Base-by-base conservation (phyloP, 2,329 filamentous ascomycete species). In the Cadophora malorum region DNA sequence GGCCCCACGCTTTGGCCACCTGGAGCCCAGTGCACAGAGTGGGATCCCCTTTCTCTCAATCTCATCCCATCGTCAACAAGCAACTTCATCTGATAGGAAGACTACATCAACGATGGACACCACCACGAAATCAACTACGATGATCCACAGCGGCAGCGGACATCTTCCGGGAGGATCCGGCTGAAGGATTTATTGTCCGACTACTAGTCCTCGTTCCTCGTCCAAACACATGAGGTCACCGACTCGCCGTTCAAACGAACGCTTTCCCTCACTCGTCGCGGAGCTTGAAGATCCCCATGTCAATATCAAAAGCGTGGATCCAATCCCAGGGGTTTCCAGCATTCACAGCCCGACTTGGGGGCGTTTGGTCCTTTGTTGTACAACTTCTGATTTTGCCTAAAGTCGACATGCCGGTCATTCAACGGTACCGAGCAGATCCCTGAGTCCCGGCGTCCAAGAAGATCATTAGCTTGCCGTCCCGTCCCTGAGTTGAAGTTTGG, bases 381-480 rank as follows among this genome's bases (percentile, higher is more conserved):
- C 21, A 59, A 7, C 12, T 25, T 12, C 0, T 9, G 12, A 21
- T 59, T 38, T 59, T 59, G 56, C 56, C 56, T 59, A 45, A 59
- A 41, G 35, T 59, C 33, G 16, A 59, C 45, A 59, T 59, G 56
- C n/a, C 10, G 21, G 12, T 19, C 35, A 41, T 59, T 59, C 33
- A 41, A 28, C 35, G 56, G 33, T 59, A 59, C 33, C 56, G 56
- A 59, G 23, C n/a, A 45, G 35, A 45, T 35, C 56, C 33, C 56
- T 41, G 21, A 28, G 35, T 59, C 56, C 33, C 56, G 21, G 35
- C 35, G 35, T 33, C 35, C 33, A 9, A 59, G 35, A 45, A 38
- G 56, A 59, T 59, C 56, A 28, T 25, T n/a, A 59, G 56, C 56
- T 59, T 59, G 33, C 56, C 56, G 35, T 59, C 56, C 56, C 56